phyloP scores from a whole-genome alignment of 148 eudicot species.

The Rhododendron vialii region DNA sequence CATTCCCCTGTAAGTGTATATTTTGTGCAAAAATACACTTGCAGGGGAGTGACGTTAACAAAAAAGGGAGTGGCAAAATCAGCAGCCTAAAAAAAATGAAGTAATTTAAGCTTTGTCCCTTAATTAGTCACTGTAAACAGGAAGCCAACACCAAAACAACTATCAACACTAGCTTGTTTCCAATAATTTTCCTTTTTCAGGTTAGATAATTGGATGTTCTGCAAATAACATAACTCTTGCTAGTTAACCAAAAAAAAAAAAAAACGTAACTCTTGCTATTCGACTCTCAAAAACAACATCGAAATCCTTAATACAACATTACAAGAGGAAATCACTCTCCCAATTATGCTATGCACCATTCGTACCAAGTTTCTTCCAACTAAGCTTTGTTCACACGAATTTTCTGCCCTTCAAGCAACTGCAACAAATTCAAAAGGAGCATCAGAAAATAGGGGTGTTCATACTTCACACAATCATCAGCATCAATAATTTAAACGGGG shows the following conservation, averaged over 20 bases:
- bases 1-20: too few species aligned
- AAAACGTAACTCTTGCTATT: not conserved
- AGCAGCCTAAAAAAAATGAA: not conserved
- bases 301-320: not conserved
- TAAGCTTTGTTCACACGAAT: constrained; percentile 85
- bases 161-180: too few species aligned
- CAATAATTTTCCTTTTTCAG: not conserved
- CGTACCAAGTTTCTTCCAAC: not conserved
- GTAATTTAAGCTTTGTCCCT: not conserved
- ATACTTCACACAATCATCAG: not conserved
- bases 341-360: not conserved
- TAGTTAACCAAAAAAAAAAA: not conserved
- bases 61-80: too few species aligned
- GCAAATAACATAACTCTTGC: not conserved
- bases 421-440: constrained; percentile 21
- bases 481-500: not conserved
- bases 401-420: constrained; percentile 90
- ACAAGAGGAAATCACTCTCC: not conserved
- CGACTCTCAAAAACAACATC: not conserved
- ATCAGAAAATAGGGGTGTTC: not conserved
- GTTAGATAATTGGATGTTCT: not conserved
- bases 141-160: not conserved
- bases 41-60: too few species aligned
- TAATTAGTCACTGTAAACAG: not conserved
- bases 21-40: too few species aligned